Percentiles rank a stretch among this genome's conserved stretches.
Conservation (phyloP, 768 basidiomycete genomes). For the Boletus edulis region DNA sequence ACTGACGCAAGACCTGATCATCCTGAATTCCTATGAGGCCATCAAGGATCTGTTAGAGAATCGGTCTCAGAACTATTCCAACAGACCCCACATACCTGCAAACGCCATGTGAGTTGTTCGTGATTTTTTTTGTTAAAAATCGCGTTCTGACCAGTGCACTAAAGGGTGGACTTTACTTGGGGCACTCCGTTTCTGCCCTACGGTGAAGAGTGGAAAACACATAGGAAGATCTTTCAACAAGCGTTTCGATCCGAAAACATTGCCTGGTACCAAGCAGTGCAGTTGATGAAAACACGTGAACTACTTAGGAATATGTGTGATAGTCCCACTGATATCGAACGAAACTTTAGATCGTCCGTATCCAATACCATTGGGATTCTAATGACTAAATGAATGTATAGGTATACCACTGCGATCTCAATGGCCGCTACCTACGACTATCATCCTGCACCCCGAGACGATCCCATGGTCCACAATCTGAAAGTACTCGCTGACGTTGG, state of each 20-base stretch:
- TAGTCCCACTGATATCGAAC: constrained; percentile 1
- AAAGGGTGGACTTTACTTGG: constrained; percentile 7
- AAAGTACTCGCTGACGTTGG: background rate
- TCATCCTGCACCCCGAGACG: constrained; percentile 3
- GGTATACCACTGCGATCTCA: constrained; percentile 7
- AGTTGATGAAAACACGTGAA: background rate
- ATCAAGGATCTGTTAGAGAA: constrained; percentile 4
- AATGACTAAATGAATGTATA: background rate
- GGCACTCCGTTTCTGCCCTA: constrained; percentile 3
- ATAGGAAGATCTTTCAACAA: constrained; percentile 3
- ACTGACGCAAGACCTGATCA: constrained; percentile 6
- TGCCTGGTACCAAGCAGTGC: background rate
- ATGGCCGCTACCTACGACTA: constrained; percentile 12
- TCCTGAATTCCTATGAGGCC: constrained; percentile 9
- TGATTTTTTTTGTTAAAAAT: background rate
- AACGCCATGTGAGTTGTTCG: background rate
- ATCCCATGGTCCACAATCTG: constrained; percentile 10
- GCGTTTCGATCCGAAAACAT: constrained; percentile 2
- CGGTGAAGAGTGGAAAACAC: constrained; percentile 4
- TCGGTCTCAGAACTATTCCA: constrained; percentile 7
- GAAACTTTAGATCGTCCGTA: constrained; percentile 9
- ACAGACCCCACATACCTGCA: constrained; percentile 3
- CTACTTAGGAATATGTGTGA: constrained; percentile 4
- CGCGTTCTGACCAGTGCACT: background rate
- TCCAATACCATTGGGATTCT: too few species aligned